Conservation (phyloP, 805 yeast genomes). For the Kodamaea laetipori region DNA sequence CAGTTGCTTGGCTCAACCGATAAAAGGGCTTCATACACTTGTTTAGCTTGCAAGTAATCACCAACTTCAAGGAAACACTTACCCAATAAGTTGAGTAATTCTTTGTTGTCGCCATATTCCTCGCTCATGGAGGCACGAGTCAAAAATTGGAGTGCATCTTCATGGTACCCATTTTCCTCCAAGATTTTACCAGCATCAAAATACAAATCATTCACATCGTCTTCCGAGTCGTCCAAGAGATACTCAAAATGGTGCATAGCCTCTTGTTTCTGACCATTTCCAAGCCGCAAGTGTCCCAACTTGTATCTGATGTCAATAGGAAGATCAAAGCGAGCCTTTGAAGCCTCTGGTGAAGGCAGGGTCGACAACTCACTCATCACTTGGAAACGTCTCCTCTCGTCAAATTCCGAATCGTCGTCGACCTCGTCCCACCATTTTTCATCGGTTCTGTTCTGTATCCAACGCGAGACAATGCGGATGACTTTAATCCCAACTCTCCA, state of each 20-base stretch:
- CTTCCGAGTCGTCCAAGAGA: slow-evolving; percentile 56
- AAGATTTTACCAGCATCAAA: slow-evolving; percentile 75
- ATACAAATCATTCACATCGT: slow-evolving; percentile 70
- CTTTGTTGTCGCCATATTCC: slow-evolving; percentile 50
- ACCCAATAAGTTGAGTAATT: slow-evolving; percentile 63
- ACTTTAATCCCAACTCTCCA: slow-evolving; percentile 64
- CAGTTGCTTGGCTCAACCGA: slow-evolving; percentile 61
- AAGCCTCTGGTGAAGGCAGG: slow-evolving; percentile 13
- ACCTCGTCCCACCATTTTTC: slow-evolving; percentile 68
- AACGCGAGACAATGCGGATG: slow-evolving; percentile 72
- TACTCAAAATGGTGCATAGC: slow-evolving; percentile 70
- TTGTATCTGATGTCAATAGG: slow-evolving; percentile 90
- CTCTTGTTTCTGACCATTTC: slow-evolving; percentile 62
- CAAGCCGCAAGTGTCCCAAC: slow-evolving; percentile 72
- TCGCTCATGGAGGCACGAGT: slow-evolving; percentile 56
- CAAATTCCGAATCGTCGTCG: slow-evolving; percentile 80
- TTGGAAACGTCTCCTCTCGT: slow-evolving; percentile 63
- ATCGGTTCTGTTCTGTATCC: slow-evolving; percentile 71
- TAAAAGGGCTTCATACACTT: slow-evolving; percentile 56
- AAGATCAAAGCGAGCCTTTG: slow-evolving; percentile 40
- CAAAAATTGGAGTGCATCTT: slow-evolving; percentile 75
- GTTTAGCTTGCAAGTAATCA: slow-evolving; percentile 64
- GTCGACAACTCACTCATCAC: slow-evolving; percentile 27
- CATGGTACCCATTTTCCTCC: slow-evolving; percentile 65
- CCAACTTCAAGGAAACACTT: slow-evolving; percentile 76